Evolutionary conservation across 1,284 basidiomycete genomes (phyloP).

Genomic region (Volvariella volvacea): DNA sequence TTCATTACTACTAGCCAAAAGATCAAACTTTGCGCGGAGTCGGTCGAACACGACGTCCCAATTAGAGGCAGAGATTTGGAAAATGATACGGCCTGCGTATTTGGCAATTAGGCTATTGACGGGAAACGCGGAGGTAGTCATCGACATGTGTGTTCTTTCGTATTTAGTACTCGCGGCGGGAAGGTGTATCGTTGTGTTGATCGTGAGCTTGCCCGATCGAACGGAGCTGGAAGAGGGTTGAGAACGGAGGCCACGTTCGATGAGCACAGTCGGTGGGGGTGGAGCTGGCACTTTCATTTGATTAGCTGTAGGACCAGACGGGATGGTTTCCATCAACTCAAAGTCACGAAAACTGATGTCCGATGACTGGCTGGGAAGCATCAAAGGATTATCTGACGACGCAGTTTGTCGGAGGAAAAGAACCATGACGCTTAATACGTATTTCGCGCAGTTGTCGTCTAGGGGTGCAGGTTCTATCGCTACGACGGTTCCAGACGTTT

Average conservation of each 20-base stretch:
- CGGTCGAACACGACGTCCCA: constrained; percentile 78
- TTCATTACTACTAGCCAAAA: constrained; percentile 47
- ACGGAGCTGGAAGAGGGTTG: constrained; percentile 40
- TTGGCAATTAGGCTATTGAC: constrained; percentile 60
- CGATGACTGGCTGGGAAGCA: constrained; percentile 56
- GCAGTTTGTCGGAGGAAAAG: constrained; percentile 75
- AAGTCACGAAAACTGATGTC: constrained; percentile 69
- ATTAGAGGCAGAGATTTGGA: constrained; percentile 86
- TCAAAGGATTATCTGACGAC: constrained; percentile 49
- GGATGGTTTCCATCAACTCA: constrained; percentile 39
- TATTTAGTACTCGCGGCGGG: constrained; percentile 44
- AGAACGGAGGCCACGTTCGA: constrained; percentile 17
- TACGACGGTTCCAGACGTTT: constrained; percentile 36
- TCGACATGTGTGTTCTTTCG: constrained; percentile 62
- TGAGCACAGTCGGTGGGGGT: not conserved
- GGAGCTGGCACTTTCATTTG: not conserved
- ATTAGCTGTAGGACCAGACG: constrained; percentile 17
- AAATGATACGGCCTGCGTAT: constrained; percentile 75
- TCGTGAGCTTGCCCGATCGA: constrained; percentile 31
- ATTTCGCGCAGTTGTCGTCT: constrained; percentile 83
- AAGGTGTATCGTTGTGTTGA: constrained; percentile 32
- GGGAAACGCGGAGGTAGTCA: constrained; percentile 48
- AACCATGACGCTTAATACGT: constrained; percentile 78
- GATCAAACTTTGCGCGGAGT: constrained; percentile 68
- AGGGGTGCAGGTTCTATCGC: constrained; percentile 66